Evolutionary conservation across 1,284 basidiomycete species (phyloP).

Genomic region (Xerocomus tenax): DNA sequence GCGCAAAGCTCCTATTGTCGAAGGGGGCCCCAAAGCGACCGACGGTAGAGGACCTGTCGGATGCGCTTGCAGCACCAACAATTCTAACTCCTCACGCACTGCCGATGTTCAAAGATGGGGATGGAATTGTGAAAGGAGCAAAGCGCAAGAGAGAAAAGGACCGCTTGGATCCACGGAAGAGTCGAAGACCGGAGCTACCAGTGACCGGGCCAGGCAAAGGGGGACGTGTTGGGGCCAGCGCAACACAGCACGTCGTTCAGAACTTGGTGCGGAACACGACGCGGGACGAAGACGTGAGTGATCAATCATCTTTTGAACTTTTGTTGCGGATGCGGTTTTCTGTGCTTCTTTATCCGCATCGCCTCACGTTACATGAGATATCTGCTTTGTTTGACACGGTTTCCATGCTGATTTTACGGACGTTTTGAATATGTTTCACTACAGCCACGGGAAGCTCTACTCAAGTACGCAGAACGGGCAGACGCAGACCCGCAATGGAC

Average conservation of each 20-base stretch:
- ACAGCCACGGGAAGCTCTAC: conserved; percentile 90
- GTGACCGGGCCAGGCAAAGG: conserved; percentile 86
- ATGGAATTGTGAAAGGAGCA: conserved; percentile 57
- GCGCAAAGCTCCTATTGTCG: conserved; percentile 81
- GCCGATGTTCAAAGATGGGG: conserved; percentile 82
- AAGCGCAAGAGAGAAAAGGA: conserved; percentile 86
- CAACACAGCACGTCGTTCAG: conserved; percentile 91
- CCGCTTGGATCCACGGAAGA: conserved; percentile 81
- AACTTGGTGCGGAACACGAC: conserved; percentile 83
- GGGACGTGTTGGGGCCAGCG: conserved; percentile 89
- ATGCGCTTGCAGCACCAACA: conserved; percentile 68
- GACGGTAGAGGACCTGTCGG: conserved; percentile 76
- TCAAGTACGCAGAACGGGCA: conserved; percentile 80
- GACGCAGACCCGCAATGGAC: conserved; percentile 78
- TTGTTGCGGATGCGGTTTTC: neutral
- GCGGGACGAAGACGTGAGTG: conserved; percentile 86
- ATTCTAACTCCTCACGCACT: conserved; percentile 87
- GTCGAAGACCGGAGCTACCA: conserved; percentile 83
- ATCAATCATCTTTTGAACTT: conserved; percentile 9
- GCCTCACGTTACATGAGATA: conserved; percentile 14
- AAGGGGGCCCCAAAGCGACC: conserved; percentile 65
- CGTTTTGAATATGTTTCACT: conserved; percentile 19
- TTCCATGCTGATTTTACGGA: conserved; percentile 20
- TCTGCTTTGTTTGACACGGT: conserved; percentile 17
- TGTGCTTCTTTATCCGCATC: conserved; percentile 11